Base-by-base conservation (phyloP, 345 rosid genomes). In the Limnanthes douglasii region DNA sequence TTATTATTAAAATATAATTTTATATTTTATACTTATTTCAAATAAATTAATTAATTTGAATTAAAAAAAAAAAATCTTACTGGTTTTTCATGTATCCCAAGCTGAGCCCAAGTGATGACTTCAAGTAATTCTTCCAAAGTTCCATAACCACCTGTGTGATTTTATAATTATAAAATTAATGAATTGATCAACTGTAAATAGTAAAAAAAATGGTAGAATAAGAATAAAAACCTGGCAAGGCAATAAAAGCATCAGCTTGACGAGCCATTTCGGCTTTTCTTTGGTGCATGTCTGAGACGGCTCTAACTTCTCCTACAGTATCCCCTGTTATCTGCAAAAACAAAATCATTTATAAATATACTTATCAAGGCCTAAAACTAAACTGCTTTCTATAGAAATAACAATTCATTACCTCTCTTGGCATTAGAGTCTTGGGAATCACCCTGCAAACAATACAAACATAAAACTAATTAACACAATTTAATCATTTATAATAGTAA, bases 201-300 rank as follows among this genome's bases (percentile, higher is more conserved):
- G 6, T 2, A 26, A 26, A 26, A 26, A 2, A 26, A 2, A 6
- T 2, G 8, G n/a, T 26, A 9, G 2, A 26, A 21, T 33, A 21
- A 20, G 4, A 22, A 12, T 2, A 21, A 3, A 23, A 38, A 69
- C 86, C 88, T 31, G 92, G 92, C 27, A 78, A 50, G 39, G 84
- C 78, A 23, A 78, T 64, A 48, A 78, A 78, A 5, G 92, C 84
- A 39, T 78, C 92, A 11, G 92, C 84, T 39, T 74, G 84, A 17
- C 78, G 77, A 29, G 92, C 73, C 92, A 79, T 79, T 59, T 79
- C 81, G 9, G 92, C 92, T 51, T 79, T 71, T 20, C 85, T 51
- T 45, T 74, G 92, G 58, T 74, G 92, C 92, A 79, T 79, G 19
- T 66, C 77, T 6, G 78, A 74, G 5, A 74, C 92, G 0, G 78